Percentiles rank a stretch among this genome's conserved stretches.
phyloP scores from a whole-genome alignment of 805 yeast species.

The Lipomyces japonicus region DNA sequence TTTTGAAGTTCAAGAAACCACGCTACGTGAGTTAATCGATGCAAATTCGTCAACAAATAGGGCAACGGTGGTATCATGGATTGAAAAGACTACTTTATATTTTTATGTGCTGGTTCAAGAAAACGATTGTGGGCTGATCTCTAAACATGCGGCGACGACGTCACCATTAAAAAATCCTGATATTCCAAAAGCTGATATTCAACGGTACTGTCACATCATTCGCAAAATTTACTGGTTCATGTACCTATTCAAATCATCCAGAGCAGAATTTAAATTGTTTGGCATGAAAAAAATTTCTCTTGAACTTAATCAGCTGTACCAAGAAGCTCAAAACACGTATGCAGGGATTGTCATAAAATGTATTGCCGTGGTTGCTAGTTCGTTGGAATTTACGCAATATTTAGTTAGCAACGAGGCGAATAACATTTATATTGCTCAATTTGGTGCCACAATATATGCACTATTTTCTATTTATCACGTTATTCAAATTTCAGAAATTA shows the following conservation, averaged over 20 bases:
- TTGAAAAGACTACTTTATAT: constrained; percentile 7
- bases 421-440: constrained; percentile 12
- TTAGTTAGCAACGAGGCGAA: constrained; percentile 20
- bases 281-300: constrained; percentile 14
- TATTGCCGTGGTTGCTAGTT: neutral
- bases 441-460: constrained; percentile 17
- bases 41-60: constrained; percentile 8
- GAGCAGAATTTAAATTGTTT: constrained; percentile 18
- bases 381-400: constrained; percentile 12
- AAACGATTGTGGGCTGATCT: neutral
- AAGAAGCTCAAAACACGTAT: constrained; percentile 4
- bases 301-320: constrained; percentile 10
- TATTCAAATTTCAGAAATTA: constrained; percentile 7
- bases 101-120: constrained; percentile 8
- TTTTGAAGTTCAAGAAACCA: neutral
- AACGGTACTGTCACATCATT: constrained; percentile 1
- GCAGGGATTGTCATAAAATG: neutral
- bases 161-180: constrained; percentile 9
- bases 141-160: constrained; percentile 11
- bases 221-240: constrained; percentile 22
- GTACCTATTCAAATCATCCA: constrained; percentile 8
- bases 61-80: neutral
- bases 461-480: constrained; percentile 7
- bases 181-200: neutral
- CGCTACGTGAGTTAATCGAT: constrained; percentile 1